Base-by-base conservation (phyloP, 495 filamentous ascomycete species). In the Podospora bellae-mahoneyi region DNA sequence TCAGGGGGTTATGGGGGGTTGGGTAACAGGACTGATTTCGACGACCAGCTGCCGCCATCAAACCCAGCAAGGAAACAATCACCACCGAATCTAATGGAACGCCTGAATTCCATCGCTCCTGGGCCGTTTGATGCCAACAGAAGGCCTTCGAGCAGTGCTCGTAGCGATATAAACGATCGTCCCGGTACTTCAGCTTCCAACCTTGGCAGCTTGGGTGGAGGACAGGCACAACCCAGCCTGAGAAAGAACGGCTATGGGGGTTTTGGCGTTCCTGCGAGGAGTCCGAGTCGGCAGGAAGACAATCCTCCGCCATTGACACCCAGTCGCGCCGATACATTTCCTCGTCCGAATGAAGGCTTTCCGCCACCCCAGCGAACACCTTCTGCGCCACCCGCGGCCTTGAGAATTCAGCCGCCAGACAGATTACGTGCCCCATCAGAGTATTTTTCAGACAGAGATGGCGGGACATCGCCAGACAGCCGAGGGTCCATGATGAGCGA, bases 61-160 rank as follows among this genome's bases (percentile, higher is more conserved):
- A 73, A 73, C 74, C 77, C 72, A 53, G 74, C 76, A 44, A 77
- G 78, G 68, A 81, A 83, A 64, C 82, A 82, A 74, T 80, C 77
- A 18, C 83, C 77, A 18, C 83, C 89, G 1, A 73, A 77, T 34
- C 71, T 84, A 70, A 69, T 89, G 73, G 81, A 86, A 64, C 83
- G 85, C 66, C 87, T 91, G 84, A 84, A 91, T 69, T 83, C 79
- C 30, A 89, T 91, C 75, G 83, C 85, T 18, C 88, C 89, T 20
- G 88, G 89, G 0, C 90, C 90, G 5, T 90, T 92, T 71, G 86
- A 86, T 70, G 70, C 81, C 16, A 78, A 57, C 27, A 68, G 75
- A 28, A 72, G 72, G 28, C 75, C 75, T 15, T 74, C 75, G 0
- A 54, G 63, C 28, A 58, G 74, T 39, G 55, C 75, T 0, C 69